Evolutionary conservation across 2,329 filamentous ascomycete species (phyloP).

Genomic region (Chaetomium strumarium): DNA sequence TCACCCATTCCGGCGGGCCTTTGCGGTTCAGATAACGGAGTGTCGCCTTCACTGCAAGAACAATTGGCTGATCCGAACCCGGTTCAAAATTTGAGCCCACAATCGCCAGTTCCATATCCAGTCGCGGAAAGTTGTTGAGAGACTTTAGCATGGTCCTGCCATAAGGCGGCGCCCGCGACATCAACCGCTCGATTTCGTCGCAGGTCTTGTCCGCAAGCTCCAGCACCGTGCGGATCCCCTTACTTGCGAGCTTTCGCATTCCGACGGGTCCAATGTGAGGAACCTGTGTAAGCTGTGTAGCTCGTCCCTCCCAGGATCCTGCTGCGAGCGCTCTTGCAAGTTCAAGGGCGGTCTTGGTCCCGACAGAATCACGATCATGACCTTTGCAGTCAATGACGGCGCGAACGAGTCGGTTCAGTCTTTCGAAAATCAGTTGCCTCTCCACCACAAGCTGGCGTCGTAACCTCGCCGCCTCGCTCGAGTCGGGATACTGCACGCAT

Average conservation of each 20-base stretch:
- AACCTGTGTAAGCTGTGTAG: conserved; percentile 77
- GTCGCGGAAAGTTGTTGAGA: conserved; percentile 62
- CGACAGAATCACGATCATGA: conserved; percentile 54
- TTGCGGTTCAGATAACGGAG: conserved; percentile 68
- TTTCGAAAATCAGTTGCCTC: conserved; percentile 58
- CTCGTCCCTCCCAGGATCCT: conserved; percentile 73
- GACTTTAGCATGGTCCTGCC: conserved; percentile 63
- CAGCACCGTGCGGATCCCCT: conserved; percentile 65
- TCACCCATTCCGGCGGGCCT: conserved; percentile 54
- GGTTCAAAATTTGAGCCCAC: conserved; percentile 28
- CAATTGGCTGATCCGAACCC: conserved; percentile 40
- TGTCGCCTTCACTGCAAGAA: conserved; percentile 58
- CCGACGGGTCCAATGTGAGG: conserved; percentile 68
- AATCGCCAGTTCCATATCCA: conserved; percentile 39
- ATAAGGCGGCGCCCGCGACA: conserved; percentile 78
- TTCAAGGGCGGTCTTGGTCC: conserved; percentile 65
- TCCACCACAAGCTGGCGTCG: conserved; percentile 55
- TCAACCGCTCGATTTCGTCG: conserved; percentile 66
- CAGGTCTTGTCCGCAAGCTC: conserved; percentile 62
- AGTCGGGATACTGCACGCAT: conserved; percentile 53
- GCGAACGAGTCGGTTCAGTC: conserved; percentile 62
- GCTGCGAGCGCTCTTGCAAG: conserved; percentile 72
- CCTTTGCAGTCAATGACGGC: conserved; percentile 71
- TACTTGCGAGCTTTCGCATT: conserved; percentile 66
- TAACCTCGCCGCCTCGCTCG: conserved; percentile 45